Percentiles rank a stretch among this genome's conserved stretches.
phyloP scores from a whole-genome alignment of 345 rosid species.

The Garcia nutans region DNA sequence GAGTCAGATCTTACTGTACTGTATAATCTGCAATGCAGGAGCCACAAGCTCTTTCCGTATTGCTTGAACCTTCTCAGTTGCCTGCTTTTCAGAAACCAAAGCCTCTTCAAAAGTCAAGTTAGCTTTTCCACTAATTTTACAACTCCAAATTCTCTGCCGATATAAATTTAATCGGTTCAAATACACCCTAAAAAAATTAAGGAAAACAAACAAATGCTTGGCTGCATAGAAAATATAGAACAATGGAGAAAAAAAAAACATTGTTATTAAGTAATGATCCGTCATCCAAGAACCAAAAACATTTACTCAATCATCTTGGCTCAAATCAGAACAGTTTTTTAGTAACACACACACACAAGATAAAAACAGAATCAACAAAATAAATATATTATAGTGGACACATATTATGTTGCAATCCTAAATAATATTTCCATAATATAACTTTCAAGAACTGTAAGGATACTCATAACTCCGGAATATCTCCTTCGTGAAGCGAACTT shows the following conservation, averaged over 20 bases:
- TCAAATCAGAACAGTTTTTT: not conserved
- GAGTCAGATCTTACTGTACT: constrained; percentile 61
- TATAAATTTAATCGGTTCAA: constrained; percentile 77
- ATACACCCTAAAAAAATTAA: constrained; percentile 60
- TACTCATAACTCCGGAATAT: constrained; percentile 79
- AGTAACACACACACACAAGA: too few relatives aligned
- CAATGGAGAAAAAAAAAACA: not conserved
- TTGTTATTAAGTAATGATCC: not conserved
- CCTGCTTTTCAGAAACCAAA: constrained; percentile 77
- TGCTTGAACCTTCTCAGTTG: constrained; percentile 69
- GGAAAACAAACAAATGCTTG: constrained; percentile 33
- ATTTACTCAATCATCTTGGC: not conserved
- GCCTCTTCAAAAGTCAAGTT: constrained; percentile 96
- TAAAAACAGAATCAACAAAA: too few relatives aligned
- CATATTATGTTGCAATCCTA: not conserved
- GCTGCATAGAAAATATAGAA: not conserved
- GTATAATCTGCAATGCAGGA: constrained; percentile 65
- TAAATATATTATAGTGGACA: too few relatives aligned
- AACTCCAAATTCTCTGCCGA: constrained; percentile 77
- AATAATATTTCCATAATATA: not conserved
- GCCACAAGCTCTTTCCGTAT: constrained; percentile 67
- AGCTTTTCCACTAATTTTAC: constrained; percentile 77
- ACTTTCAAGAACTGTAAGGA: constrained; percentile 39
- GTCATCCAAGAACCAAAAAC: not conserved
- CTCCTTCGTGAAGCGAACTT: constrained; percentile 93